A percentile compares a stretch with the other conserved stretches of the same genome.
Evolutionary conservation across 2,329 filamentous ascomycete genomes (phyloP).

Genomic region (Xylariaceae sp.): DNA sequence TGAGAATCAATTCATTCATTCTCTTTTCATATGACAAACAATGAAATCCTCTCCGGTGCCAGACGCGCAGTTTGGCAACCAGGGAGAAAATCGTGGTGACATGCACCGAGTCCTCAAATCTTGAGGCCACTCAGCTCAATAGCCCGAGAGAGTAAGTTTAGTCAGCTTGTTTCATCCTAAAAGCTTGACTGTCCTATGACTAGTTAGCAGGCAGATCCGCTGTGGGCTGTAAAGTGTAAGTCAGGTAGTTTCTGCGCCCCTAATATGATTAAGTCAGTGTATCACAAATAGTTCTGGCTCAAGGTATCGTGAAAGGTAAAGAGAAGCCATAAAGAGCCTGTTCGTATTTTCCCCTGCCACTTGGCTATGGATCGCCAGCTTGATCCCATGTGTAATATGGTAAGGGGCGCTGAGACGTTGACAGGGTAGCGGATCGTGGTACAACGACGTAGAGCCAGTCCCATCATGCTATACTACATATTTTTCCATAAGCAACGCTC

Average conservation of each 20-base stretch:
- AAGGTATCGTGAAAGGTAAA: constrained; percentile 19
- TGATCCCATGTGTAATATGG: constrained; percentile 28
- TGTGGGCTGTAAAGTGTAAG: neutral
- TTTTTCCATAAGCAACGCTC: constrained; percentile 19
- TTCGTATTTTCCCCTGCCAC: constrained; percentile 40
- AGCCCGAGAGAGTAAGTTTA: neutral
- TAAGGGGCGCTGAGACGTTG: constrained; percentile 29
- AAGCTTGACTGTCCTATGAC: constrained; percentile 3
- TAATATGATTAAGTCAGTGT: constrained; percentile 9
- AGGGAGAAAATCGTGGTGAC: constrained; percentile 41
- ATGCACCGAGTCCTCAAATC: constrained; percentile 15
- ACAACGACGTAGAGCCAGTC: constrained; percentile 17
- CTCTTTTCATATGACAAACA: too few relatives aligned
- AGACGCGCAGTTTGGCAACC: constrained; percentile 32
- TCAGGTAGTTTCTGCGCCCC: neutral
- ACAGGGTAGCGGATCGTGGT: constrained; percentile 14
- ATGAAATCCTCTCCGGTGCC: constrained; percentile 40
- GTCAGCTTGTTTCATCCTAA: neutral
- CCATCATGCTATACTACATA: constrained; percentile 36
- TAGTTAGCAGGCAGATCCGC: constrained; percentile 15
- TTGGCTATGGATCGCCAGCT: constrained; percentile 34
- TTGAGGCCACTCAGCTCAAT: neutral
- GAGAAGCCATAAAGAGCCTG: constrained; percentile 4
- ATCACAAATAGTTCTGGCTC: constrained; percentile 19
- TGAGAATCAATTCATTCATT: too few relatives aligned